A percentile compares a stretch with the other conserved stretches of the same genome.
phyloP scores from a whole-genome alignment of 2,329 filamentous ascomycete genomes.

The Penicillium crustosum region DNA sequence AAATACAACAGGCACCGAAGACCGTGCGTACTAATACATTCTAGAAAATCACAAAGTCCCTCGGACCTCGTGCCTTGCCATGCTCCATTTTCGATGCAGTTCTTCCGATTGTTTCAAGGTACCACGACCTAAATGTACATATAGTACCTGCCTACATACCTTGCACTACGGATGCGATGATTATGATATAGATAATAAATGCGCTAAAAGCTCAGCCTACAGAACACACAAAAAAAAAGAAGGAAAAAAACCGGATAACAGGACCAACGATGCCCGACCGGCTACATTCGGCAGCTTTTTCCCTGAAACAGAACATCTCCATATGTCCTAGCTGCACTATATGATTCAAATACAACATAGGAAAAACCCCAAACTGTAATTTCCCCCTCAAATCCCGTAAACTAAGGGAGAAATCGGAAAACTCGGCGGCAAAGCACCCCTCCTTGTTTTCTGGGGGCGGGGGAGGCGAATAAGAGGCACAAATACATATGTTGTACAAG shows the following conservation, averaged over 20 bases:
- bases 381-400: not conserved
- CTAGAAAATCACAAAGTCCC: not conserved
- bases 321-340: not conserved
- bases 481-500: not conserved
- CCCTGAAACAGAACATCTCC: not conserved
- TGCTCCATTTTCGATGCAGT: not conserved
- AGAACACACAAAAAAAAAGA: not conserved
- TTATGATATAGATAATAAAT: not conserved
- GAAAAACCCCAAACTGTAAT: not conserved
- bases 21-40: not conserved
- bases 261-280: conserved; percentile 7
- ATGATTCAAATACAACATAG: not conserved
- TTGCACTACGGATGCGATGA: not conserved
- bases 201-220: not conserved
- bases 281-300: conserved; percentile 8
- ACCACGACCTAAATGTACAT: not conserved
- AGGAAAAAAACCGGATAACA: not conserved
- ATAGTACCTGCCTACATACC: not conserved
- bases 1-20: not conserved
- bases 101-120: not conserved
- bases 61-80: conserved; percentile 5
- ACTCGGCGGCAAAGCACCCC: not conserved
- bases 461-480: conserved; percentile 6
- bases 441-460: not conserved
- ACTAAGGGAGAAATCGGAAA: not conserved